Conservation (phyloP, 257 asterid species). For the Schizonepeta tenuifolia region DNA sequence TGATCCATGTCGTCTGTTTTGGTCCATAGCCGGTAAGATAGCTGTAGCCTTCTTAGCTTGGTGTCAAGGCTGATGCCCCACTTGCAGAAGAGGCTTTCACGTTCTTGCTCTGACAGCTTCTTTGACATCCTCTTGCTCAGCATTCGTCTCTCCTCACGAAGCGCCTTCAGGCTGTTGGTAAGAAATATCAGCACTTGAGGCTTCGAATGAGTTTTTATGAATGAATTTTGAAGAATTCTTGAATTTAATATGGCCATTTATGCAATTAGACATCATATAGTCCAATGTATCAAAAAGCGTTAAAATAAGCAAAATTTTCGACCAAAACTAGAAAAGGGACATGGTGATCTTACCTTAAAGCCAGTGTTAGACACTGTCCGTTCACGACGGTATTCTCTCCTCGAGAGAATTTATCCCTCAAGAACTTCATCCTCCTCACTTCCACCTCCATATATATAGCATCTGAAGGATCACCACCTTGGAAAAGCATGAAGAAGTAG, state of each 20-base stretch:
- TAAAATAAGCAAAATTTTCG: not conserved
- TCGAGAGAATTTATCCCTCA: constrained; percentile 60
- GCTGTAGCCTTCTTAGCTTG: constrained; percentile 71
- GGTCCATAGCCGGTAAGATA: constrained; percentile 74
- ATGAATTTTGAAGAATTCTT: too few species aligned
- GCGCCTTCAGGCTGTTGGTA: constrained; percentile 64
- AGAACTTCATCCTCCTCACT: constrained; percentile 73
- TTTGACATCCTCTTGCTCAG: constrained; percentile 72
- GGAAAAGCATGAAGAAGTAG: constrained; percentile 82
- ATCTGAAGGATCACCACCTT: constrained; percentile 88
- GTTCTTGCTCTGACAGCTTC: constrained; percentile 76
- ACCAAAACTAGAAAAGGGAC: not conserved
- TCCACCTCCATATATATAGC: constrained; percentile 92
- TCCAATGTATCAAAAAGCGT: not conserved
- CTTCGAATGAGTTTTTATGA: not conserved
- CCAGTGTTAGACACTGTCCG: constrained; percentile 56
- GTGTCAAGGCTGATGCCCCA: constrained; percentile 78
- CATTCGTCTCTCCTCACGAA: constrained; percentile 73
- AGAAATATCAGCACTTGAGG: constrained; percentile 10
- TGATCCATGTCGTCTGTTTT: constrained; percentile 72
- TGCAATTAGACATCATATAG: too few species aligned
- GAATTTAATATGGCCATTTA: too few species aligned
- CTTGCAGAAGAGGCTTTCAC: constrained; percentile 72
- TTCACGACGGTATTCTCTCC: constrained; percentile 67
- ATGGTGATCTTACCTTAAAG: constrained; percentile 60